Evolutionary conservation across 2,329 filamentous ascomycete species (phyloP).

Genomic region (Apiospora sp.): DNA sequence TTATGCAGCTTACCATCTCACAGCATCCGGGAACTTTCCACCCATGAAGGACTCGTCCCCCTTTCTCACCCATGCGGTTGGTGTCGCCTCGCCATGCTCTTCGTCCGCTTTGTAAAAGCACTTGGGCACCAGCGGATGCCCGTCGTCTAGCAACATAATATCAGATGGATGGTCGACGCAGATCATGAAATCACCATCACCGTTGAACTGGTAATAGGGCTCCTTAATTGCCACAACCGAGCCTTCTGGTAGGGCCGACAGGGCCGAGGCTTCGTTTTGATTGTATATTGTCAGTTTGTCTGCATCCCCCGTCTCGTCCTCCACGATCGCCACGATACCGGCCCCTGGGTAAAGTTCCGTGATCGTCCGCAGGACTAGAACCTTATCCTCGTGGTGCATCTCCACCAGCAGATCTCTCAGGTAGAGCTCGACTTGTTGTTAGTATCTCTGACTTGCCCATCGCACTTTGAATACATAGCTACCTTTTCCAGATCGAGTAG

Average conservation of each 20-base stretch:
- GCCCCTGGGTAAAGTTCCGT: conserved; percentile 44
- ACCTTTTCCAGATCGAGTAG: conserved; percentile 29
- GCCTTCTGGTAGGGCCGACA: conserved; percentile 43
- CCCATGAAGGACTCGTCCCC: conserved; percentile 34
- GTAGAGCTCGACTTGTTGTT: conserved; percentile 35
- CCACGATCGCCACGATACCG: conserved; percentile 45
- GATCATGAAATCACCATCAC: conserved; percentile 42
- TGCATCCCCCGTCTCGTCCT: conserved; percentile 46
- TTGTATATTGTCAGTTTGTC: conserved; percentile 50
- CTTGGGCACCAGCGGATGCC: conserved; percentile 1
- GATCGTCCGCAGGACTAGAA: conserved; percentile 42
- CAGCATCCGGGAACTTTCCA: conserved; percentile 38
- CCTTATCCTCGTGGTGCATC: conserved; percentile 45
- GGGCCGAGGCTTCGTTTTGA: conserved; percentile 42
- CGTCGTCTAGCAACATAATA: conserved; percentile 11
- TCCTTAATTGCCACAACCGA: conserved; percentile 46
- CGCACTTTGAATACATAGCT: background rate
- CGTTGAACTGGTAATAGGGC: conserved; percentile 46
- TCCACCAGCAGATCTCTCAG: conserved; percentile 42
- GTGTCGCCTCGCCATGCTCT: background rate
- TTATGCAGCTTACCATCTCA: conserved; percentile 40
- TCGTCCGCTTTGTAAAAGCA: conserved; percentile 26
- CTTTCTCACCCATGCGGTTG: background rate
- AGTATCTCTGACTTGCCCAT: background rate
- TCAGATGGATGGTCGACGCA: conserved; percentile 34